Base-by-base conservation (phyloP, 2,329 filamentous ascomycete species). In the Trichoderma koningii region DNA sequence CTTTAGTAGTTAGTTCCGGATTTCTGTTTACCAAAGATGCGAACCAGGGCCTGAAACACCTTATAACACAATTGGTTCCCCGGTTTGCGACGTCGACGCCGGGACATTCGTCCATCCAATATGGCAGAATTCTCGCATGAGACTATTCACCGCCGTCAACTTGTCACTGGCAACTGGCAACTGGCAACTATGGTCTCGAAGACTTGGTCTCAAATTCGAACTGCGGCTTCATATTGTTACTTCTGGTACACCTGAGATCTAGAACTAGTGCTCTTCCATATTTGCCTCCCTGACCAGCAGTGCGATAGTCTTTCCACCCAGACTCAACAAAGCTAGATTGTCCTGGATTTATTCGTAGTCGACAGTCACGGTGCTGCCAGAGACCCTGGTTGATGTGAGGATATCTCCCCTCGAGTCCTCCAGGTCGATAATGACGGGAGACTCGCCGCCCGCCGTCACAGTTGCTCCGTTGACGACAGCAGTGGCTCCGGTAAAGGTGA, bases 331-430 rank as follows among this genome's bases (percentile, higher is more conserved):
- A 2, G 5, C 3, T 14, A 28, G 4, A 3, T 26, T 17, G 9
- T 7, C 19, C 19, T 21, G 2, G 15, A 15, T 26, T 50, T 48
- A 60, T 2, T 15, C 34, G 15, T 60, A 60, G 3, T 19, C 14
- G 9, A 60, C 21, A 26, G 56, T 60, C 45, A 60, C 44, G 5
- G 45, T 41, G 56, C 56, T 5, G 30, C 45, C 56, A n/a, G 56
- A 60, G 21, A 60, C 17, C 12, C 7, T 2, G 19, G 56, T 50
- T 50, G 56, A 50, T 19, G 56, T 60, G 15, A 60, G 23, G 19
- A 48, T 38, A 3, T 19, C 9, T 26, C 45, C 56, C 0, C 34
- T 50, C 15, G 19, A 15, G 17, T 50, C 30, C 12, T 60, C 56
- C 21, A 60, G 28, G 21, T 60, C 56, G 41, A 60, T 48, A 14